Percentiles rank a stretch among this genome's conserved stretches.
Conservation (phyloP, 768 basidiomycete species). For the Tylopilus rubrobrunneus region DNA sequence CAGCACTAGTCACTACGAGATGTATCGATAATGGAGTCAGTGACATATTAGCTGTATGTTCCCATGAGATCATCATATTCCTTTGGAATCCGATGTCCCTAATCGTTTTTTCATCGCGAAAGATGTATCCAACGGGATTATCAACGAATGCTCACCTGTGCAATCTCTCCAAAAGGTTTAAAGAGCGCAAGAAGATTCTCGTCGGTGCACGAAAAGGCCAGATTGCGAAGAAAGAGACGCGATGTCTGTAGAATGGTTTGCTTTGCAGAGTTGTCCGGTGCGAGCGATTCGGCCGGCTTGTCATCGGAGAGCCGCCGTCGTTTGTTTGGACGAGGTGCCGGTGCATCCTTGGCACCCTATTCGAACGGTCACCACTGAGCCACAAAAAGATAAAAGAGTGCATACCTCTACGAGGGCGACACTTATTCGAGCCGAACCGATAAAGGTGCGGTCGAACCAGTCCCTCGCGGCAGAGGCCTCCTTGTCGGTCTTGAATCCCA, state of each 20-base stretch:
- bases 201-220: conserved; percentile 84
- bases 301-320: conserved; percentile 55
- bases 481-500: conserved; percentile 79
- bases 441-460: conserved; percentile 84
- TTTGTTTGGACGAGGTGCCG: conserved; percentile 65
- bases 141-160: conserved; percentile 55
- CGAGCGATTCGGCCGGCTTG: conserved; percentile 3
- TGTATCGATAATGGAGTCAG: conserved; percentile 12
- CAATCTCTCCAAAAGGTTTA: conserved; percentile 62
- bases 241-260: conserved; percentile 66
- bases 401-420: conserved; percentile 75
- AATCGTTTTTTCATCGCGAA: conserved; percentile 39
- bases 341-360: conserved; percentile 68
- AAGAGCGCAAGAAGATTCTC: conserved; percentile 66
- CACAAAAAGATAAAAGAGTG: not conserved
- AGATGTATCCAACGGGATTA: conserved; percentile 1
- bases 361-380: conserved; percentile 1
- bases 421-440: conserved; percentile 73
- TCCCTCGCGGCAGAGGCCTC: conserved; percentile 73
- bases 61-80: conserved; percentile 36
- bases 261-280: conserved; percentile 32
- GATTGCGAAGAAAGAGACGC: conserved; percentile 89
- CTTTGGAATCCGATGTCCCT: conserved; percentile 48
- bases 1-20: not conserved
- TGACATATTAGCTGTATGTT: conserved; percentile 50